These are phyloP conservation scores for Lasiosphaeriaceae sp. DNA, from an alignment of 495 filamentous ascomycete species.

Conservation along the genomic window DNA sequence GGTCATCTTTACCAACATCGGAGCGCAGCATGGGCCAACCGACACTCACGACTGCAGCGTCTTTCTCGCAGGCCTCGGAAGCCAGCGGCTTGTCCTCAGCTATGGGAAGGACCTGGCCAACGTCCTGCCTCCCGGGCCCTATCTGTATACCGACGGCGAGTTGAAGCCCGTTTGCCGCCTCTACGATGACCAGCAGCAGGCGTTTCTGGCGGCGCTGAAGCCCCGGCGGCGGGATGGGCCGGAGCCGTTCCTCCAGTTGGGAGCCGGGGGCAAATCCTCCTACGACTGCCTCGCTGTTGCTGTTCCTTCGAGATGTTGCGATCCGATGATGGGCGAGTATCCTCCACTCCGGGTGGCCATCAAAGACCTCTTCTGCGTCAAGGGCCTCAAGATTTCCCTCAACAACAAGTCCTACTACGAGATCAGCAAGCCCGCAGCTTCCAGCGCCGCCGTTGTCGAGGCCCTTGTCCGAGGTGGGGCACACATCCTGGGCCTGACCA, in stretches of 20 bases:
- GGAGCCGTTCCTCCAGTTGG: neutral
- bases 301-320: constrained; percentile 1
- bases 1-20: neutral
- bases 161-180: neutral
- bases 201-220: neutral
- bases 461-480: constrained; percentile 3
- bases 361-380: constrained; percentile 10
- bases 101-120: neutral
- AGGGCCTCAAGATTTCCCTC: constrained; percentile 9
- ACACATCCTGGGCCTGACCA: constrained; percentile 12
- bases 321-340: neutral
- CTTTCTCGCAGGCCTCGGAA: neutral
- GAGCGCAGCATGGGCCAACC: neutral
- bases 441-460: neutral
- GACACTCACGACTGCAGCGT: neutral
- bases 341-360: constrained; percentile 6
- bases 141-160: neutral
- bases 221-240: neutral
- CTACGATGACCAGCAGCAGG: neutral
- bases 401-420: constrained; percentile 8
- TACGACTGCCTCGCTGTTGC: constrained; percentile 3
- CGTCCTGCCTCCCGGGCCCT: neutral
- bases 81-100: neutral
- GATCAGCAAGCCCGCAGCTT: neutral
- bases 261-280: neutral